A percentile compares a stretch with the other conserved stretches of the same genome.
phyloP scores from a whole-genome alignment of 75 land plant species.

The Picea glauca region DNA sequence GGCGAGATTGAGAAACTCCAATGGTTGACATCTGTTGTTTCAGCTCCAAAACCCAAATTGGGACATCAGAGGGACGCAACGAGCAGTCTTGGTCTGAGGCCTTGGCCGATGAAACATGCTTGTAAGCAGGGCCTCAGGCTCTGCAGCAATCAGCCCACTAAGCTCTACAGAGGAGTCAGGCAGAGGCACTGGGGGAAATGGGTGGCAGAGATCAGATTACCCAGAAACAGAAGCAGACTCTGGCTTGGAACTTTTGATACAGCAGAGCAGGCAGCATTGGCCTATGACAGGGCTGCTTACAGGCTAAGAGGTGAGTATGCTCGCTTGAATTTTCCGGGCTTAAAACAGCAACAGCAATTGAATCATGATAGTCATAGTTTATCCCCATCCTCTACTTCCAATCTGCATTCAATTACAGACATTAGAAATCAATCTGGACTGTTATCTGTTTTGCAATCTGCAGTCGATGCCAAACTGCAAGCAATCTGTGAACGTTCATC shows the following conservation, averaged over 20 bases:
- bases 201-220: slow-evolving; percentile 82
- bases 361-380: neutral
- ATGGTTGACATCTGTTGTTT: neutral
- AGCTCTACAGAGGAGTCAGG: slow-evolving; percentile 75
- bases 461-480: neutral
- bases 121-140: neutral
- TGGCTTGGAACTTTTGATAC: slow-evolving; percentile 85
- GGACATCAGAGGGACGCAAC: neutral
- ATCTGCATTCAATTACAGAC: neutral
- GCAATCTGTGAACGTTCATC: neutral
- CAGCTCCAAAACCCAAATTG: neutral
- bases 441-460: neutral
- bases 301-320: slow-evolving; percentile 63
- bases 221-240: slow-evolving; percentile 60
- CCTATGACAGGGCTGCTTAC: slow-evolving; percentile 59
- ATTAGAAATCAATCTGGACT: neutral
- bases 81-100: neutral
- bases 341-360: neutral
- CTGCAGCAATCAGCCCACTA: slow-evolving; percentile 16
- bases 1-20: slow-evolving; percentile 19
- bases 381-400: neutral
- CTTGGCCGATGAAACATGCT: neutral
- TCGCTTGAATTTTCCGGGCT: slow-evolving; percentile 44
- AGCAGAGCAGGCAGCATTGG: slow-evolving; percentile 57
- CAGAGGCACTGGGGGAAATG: slow-evolving; percentile 94